Evolutionary conservation across 2,329 filamentous ascomycete species (phyloP), one percentile per base, ranked within the genome.

Genomic region (Talaromyces sp.): DNA sequence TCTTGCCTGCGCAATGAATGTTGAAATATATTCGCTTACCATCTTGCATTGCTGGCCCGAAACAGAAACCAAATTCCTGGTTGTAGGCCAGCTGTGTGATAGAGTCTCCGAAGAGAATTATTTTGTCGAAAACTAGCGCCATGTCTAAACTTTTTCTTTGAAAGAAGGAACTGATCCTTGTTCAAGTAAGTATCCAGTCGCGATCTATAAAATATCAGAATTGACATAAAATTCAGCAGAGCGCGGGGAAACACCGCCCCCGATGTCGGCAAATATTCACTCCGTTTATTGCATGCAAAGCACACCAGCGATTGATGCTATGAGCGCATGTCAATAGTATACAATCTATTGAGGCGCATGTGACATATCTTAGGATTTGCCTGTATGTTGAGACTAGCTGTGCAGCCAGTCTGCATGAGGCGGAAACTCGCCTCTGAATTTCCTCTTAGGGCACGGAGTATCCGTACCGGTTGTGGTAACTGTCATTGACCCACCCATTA

Each of bases 31-130:
- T 31, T 31, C 1, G 19, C 31, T 62, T 54, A 62, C 60, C 47
- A 62, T 62, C 24, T 62, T 62, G 60, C 60, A 62, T 54, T 33
- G 60, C 60, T 7, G 60, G 2, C 5, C 60, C 60, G 33, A 54
- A 62, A 22, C 33, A 54, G n/a, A 62, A 62, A 19, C 60, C 60
- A 16, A 39, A 31, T 54, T 52, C 35, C n/a, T 54, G 60, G 33
- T 41, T 39, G 35, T 62, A 54, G 3, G 60, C 60, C 14, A 62
- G 60, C 19, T 62, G 47, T 3, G 60, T 62, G 35, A 62, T 62
- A 22, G 60, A 62, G 16, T 62, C 60, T 5, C 60, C 60, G 6
- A 62, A 62, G n/a, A 62, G 60, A 9, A 62, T 19, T 6, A 43
- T 33, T 22, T 54, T 54, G 24, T 62, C 47, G 47, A 62, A 62